These are phyloP conservation scores for Russula dissimulans DNA, from an alignment of 768 basidiomycete species.

Conservation along the genomic window DNA sequence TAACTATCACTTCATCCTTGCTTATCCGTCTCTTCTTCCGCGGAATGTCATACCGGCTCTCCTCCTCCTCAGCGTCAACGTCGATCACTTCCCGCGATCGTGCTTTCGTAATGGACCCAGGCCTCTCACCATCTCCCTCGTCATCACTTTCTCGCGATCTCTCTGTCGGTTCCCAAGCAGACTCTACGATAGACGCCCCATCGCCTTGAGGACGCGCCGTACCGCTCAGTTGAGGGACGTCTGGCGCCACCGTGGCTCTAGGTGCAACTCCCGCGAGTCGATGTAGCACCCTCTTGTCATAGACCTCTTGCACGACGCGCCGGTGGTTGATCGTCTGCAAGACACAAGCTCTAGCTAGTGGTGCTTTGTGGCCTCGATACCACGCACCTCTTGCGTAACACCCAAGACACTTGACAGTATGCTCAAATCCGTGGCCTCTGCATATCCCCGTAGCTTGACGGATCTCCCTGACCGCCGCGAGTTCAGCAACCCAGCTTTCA, in stretches of 20 bases:
- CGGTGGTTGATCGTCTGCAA: conserved; percentile 67
- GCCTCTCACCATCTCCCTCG: conserved; percentile 12
- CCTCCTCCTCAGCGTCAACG: conserved; percentile 37
- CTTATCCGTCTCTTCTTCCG: conserved; percentile 38
- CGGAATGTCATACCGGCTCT: conserved; percentile 36
- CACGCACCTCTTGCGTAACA: conserved; percentile 69
- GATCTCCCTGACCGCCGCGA: conserved; percentile 45
- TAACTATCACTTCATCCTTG: conserved; percentile 21
- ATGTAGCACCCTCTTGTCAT: conserved; percentile 51
- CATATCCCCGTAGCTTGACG: conserved; percentile 34
- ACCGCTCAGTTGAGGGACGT: conserved; percentile 1
- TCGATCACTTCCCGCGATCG: conserved; percentile 14
- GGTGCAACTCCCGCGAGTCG: conserved; percentile 40
- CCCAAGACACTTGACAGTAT: conserved; percentile 74
- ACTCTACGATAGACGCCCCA: conserved; percentile 24
- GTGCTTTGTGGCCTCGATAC: background rate
- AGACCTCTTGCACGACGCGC: conserved; percentile 57
- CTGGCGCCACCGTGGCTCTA: conserved; percentile 5
- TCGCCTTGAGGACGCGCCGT: background rate
- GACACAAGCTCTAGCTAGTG: background rate
- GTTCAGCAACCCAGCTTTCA: conserved; percentile 52
- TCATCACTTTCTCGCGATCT: conserved; percentile 26
- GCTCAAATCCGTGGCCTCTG: conserved; percentile 58
- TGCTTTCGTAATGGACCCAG: background rate
- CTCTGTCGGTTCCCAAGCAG: conserved; percentile 36